Base-by-base conservation (phyloP, 2,329 filamentous ascomycete species). In the Nemania serpens region DNA sequence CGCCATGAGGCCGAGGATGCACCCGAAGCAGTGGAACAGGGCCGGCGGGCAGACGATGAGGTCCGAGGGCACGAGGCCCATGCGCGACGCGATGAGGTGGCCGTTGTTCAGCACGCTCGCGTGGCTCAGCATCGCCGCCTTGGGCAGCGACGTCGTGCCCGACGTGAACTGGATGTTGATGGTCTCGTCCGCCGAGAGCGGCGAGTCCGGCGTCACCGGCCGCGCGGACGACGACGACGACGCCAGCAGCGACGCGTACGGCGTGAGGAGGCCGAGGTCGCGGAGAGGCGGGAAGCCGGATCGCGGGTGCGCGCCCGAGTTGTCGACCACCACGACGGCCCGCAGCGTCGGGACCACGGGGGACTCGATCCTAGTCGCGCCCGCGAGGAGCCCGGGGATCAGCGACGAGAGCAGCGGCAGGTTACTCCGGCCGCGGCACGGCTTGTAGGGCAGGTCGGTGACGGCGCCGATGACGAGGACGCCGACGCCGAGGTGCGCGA, bases 151-250 rank as follows among this genome's bases (percentile, higher is more conserved):
- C 0, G 95, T 98, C 0, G 95, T 98, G n/a, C 94, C 95, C 0
- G 90, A 94, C 0, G 95, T 99, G 78, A 98, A 98, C 75, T 98
- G 94, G 66, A 98, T 97, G 73, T 97, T 98, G 67, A 96, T 88
- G 2, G 90, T 87, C 52, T 98, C 94, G 62, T 84, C 74, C 0
- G 87, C 81, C 15, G 79, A 67, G 1, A 89, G 79, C 0, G 78
- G 77, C 22, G 74, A 57, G 55, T 82, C 79, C 0, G 83, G 82
- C 18, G 63, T 70, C 1, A 86, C 69, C 2, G 73, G 41, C n/a
- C 49, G 59, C 13, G 75, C 3, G 7, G 25, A 29, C 7, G 25
- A 29, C 25, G 25, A 74, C 15, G 73, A 62, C n/a, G 66, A 50
- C 15, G 69, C 62, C 41, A 79, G 69, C 33, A 88, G 75, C 1